phyloP scores from a whole-genome alignment of 1,284 basidiomycete genomes.

The Trametes versicolor region DNA sequence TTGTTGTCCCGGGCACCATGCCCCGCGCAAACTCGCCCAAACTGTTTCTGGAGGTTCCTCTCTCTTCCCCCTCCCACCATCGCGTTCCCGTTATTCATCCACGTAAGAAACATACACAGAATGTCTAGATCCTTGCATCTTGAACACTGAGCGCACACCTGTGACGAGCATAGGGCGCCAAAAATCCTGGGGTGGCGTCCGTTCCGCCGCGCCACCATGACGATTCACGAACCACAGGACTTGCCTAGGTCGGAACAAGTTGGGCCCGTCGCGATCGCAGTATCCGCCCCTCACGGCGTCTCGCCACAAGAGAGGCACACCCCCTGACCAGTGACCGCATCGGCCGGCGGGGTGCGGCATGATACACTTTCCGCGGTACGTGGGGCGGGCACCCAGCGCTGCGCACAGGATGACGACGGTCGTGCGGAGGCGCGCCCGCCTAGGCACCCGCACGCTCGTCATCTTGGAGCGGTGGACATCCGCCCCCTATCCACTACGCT shows the following conservation, averaged over 20 bases:
- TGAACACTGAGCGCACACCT: too few relatives aligned
- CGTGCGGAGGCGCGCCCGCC: background rate
- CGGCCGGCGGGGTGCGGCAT: too few relatives aligned
- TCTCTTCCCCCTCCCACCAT: too few relatives aligned
- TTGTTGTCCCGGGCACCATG: too few relatives aligned
- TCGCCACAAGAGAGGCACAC: background rate
- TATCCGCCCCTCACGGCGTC: background rate
- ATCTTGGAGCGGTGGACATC: conserved; percentile 20
- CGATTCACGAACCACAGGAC: conserved; percentile 18
- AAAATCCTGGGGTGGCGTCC: too few relatives aligned
- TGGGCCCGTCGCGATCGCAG: background rate
- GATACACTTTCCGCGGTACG: background rate
- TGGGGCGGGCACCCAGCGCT: background rate
- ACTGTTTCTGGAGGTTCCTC: too few relatives aligned
- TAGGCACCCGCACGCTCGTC: conserved; percentile 16
- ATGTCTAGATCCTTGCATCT: background rate
- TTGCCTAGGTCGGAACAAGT: conserved; percentile 6
- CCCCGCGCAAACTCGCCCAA: too few relatives aligned
- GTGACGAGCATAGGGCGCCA: too few relatives aligned
- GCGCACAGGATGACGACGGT: conserved; percentile 17
- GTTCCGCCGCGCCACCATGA: background rate
- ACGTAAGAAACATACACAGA: too few relatives aligned
- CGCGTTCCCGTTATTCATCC: too few relatives aligned
- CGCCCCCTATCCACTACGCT: background rate
- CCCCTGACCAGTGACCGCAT: conserved; percentile 5